These are phyloP conservation scores for Sordaria brevicollis DNA, from an alignment of 495 filamentous ascomycete genomes.

Conservation along the genomic window DNA sequence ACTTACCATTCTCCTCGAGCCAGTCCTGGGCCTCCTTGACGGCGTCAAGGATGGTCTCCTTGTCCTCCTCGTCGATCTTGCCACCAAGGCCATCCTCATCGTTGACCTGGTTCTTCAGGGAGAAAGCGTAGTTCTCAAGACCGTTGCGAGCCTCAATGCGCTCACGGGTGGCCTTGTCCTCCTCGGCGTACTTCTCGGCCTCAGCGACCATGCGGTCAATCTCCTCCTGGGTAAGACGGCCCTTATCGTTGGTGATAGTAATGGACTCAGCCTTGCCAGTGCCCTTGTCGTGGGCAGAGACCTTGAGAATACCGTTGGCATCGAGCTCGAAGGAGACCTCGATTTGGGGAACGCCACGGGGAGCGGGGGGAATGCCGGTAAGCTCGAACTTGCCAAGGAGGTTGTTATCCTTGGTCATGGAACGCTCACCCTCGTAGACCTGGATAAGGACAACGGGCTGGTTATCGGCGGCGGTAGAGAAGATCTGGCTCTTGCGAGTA, in stretches of 20 bases:
- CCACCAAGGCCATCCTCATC: slow-evolving; percentile 95
- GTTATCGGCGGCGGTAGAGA: slow-evolving; percentile 96
- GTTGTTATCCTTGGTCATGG: slow-evolving; percentile 96
- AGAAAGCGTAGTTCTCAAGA: slow-evolving; percentile 94
- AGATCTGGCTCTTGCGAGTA: slow-evolving; percentile 94
- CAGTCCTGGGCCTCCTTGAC: slow-evolving; percentile 97
- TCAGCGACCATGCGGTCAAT: slow-evolving; percentile 97
- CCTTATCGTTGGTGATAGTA: slow-evolving; percentile 98
- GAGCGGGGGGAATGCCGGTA: slow-evolving; percentile 86
- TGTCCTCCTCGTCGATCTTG: slow-evolving; percentile 98
- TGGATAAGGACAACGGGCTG: slow-evolving; percentile 96
- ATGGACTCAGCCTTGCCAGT: slow-evolving; percentile 95
- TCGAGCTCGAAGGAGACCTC: slow-evolving; percentile 97
- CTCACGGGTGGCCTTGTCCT: slow-evolving; percentile 93
- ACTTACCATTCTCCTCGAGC: slow-evolving; percentile 77
- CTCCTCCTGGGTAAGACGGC: slow-evolving; percentile 87
- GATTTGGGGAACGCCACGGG: slow-evolving; percentile 93
- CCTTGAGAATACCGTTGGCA: slow-evolving; percentile 96
- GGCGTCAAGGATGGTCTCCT: slow-evolving; percentile 91
- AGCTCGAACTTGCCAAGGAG: slow-evolving; percentile 96
- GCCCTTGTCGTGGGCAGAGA: slow-evolving; percentile 90
- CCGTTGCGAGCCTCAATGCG: slow-evolving; percentile 93
- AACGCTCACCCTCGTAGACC: slow-evolving; percentile 93
- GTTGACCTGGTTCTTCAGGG: slow-evolving; percentile 97
- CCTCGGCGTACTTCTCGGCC: slow-evolving; percentile 95